Base-by-base conservation (phyloP, 2,329 filamentous ascomycete genomes). In the Dryadomyces quercivorus region DNA sequence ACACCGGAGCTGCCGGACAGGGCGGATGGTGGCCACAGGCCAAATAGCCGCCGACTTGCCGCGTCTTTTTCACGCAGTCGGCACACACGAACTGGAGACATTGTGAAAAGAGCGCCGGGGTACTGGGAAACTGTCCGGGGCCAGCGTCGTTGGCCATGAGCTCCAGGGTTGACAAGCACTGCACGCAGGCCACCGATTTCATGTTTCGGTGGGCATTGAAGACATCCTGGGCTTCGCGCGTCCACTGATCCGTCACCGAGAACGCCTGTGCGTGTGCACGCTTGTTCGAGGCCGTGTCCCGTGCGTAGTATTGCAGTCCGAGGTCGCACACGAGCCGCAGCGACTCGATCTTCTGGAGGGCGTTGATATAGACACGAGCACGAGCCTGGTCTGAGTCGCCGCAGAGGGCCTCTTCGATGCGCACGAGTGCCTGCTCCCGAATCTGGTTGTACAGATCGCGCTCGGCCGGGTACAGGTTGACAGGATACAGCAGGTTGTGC, bases 281-380 rank as follows among this genome's bases (percentile, higher is more conserved):
- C 4, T 16, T 31, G 15, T n/a, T 44, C 9, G 13, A 5, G 4
- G 8, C 36, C 15, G 49, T 40, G 3, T 45, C 16, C n/a, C 68
- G 61, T 4, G 54, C 53, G 3, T 63, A 60, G 31, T 74, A 75
- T n/a, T 66, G 60, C 0, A 72, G 51, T 0, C 75, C 75, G 0
- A 76, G 60, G 47, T 76, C 71, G 40, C 75, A 77, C 3, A 76
- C 62, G 16, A 75, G 61, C 1, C 74, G 63, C 54, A 77, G 60
- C 0, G 65, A 62, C 31, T 77, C 70, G 34, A 78, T 73, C 45
- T 68, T 65, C 55, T 74, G 69, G 1, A 77, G 57, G 1, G 70
- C 68, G 46, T 73, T 75, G 10, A 70, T 62, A 48, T 68, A 74
- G 1, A 63, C 56, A 0, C 59, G 59, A 0, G 59, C 21, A 6